phyloP scores from a whole-genome alignment of 2,329 filamentous ascomycete species.

The Apiospora phragmitis region DNA sequence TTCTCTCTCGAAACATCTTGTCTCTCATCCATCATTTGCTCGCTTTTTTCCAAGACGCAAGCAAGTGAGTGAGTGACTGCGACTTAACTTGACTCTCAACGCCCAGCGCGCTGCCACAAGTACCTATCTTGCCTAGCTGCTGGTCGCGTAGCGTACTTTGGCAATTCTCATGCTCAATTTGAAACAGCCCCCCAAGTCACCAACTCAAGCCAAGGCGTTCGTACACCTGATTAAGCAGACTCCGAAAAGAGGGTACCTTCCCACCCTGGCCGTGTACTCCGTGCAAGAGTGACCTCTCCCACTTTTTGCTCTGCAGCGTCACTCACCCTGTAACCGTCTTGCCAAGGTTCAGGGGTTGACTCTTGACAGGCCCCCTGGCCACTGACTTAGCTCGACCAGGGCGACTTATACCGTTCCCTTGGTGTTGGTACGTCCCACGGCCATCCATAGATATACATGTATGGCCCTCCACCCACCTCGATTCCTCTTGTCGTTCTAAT shows the following conservation, averaged over 20 bases:
- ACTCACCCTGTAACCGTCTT: slow-evolving; percentile 5
- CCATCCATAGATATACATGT: neutral
- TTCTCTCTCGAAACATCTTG: neutral
- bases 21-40: neutral
- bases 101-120: neutral
- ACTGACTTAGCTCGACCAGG: neutral
- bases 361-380: slow-evolving; percentile 7
- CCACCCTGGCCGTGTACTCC: slow-evolving; percentile 1
- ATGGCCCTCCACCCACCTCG: neutral
- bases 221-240: slow-evolving; percentile 6
- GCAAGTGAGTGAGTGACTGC: neutral
- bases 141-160: slow-evolving; percentile 1
- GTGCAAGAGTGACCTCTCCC: slow-evolving; percentile 1
- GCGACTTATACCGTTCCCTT: slow-evolving; percentile 3
- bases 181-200: slow-evolving; percentile 12
- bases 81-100: neutral
- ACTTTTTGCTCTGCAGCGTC: neutral
- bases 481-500: neutral
- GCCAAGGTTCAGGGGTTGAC: slow-evolving; percentile 6
- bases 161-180: slow-evolving; percentile 12
- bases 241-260: neutral
- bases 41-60: neutral
- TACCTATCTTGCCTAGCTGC: neutral
- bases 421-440: neutral
- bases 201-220: slow-evolving; percentile 9